These are phyloP conservation scores for Adansonia rubrostipa DNA, from an alignment of 441 rosid species.

Conservation along the genomic window DNA sequence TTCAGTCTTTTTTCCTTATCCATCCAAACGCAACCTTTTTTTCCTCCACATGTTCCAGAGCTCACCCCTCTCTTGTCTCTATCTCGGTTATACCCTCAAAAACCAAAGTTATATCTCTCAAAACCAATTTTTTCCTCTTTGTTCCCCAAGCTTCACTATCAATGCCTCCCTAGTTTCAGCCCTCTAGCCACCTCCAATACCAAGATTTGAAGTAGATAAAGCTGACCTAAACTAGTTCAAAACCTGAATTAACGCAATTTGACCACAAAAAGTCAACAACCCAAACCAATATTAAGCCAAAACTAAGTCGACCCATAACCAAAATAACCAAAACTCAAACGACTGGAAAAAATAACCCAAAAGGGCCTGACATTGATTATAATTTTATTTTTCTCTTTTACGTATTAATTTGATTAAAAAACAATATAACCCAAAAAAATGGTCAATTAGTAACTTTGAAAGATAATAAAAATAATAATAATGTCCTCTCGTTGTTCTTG, in stretches of 20 bases:
- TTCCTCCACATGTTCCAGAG: neutral
- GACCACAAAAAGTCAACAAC: conserved; percentile 2
- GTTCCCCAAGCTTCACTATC: neutral
- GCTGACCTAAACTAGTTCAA: conserved; percentile 9
- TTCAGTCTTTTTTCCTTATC: neutral
- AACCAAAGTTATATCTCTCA: conserved; percentile 1
- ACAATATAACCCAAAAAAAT: neutral
- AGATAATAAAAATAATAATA: neutral
- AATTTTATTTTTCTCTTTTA: no score
- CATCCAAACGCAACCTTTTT: neutral
- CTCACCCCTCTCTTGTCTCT: neutral
- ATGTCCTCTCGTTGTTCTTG: neutral
- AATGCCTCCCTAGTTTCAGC: conserved; percentile 4
- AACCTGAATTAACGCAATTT: conserved; percentile 1
- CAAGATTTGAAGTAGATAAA: neutral
- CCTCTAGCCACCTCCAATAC: conserved; percentile 12
- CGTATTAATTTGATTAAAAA: neutral
- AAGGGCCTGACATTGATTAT: neutral
- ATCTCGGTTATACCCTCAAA: neutral
- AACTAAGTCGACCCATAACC: neutral
- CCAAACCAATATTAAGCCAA: conserved; percentile 15
- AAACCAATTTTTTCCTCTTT: neutral
- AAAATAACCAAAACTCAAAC: neutral
- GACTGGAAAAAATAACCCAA: neutral
- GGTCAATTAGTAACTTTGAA: neutral